Base-by-base conservation (phyloP, 208 protist species). In the Sergeia podlipaevii region DNA sequence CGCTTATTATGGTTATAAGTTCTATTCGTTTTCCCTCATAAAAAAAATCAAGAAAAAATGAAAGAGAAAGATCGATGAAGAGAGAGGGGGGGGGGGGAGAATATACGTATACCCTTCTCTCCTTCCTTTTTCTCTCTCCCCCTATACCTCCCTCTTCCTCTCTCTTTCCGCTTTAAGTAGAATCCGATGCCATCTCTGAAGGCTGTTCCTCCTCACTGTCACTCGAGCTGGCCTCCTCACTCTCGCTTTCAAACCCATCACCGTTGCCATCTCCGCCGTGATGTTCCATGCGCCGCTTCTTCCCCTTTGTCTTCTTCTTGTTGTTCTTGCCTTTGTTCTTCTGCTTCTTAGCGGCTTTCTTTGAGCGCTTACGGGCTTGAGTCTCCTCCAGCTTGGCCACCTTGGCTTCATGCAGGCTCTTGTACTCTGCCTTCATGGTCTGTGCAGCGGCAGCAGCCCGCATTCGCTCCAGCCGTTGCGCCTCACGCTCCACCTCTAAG, bases 401-500 rank as follows among this genome's bases (percentile, higher is more conserved):
- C 61, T 89, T 90, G 3, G 23, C 74, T 37, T 76, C 53, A 15
- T 80, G 74, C 51, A 11, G 61, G 64, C 70, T 55, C 23, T 67
- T 62, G 8, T 55, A 56, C 43, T 65, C 70, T 52, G 62, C 65
- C 37, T 44, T 49, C 26, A 67, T 61, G 4, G 62, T 48, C 2
- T 52, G 62, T 3, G 67, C 60, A 2, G 66, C 65, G 6, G 76
- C 76, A 21, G 65, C 65, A 17, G 24, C 32, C 34, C 73, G 65
- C 23, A 87, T 45, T 28, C 78, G 72, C 18, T 77, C 64, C 33
- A 72, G 73, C 1, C 86, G 71, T 59, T 74, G 37, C 46, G 58
- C 61, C 39, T 91, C 86, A 17, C 66, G 66, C 49, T 91, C 80
- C 45, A 89, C 71, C 8, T 77, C 75, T 13, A 84, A 65, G 29